Conservation (phyloP, 306 rosid genomes). For the Heteromeles arbutifolia region DNA sequence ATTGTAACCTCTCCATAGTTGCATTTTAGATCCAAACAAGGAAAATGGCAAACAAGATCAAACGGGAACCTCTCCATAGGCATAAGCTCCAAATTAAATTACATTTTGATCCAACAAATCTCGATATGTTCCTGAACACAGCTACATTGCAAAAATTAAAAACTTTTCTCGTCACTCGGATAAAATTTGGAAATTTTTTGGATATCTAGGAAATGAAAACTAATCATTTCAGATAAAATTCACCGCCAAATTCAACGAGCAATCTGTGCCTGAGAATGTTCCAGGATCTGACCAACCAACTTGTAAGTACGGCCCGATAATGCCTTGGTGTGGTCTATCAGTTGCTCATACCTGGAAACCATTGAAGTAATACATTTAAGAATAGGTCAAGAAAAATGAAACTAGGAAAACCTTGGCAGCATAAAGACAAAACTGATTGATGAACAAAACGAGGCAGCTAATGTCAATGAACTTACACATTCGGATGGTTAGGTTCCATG, state of each 20-base stretch:
- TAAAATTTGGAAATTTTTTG: not conserved
- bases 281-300: slow-evolving; percentile 60
- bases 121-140: not conserved
- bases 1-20: not conserved
- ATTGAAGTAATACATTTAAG: not conserved
- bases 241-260: slow-evolving; percentile 33
- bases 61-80: not conserved
- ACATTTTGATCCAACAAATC: not conserved
- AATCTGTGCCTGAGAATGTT: slow-evolving; percentile 59
- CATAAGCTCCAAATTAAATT: not conserved
- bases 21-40: not conserved
- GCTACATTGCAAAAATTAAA: not conserved
- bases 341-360: slow-evolving; percentile 71
- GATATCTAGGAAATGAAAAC: not conserved
- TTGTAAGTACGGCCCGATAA: slow-evolving; percentile 74
- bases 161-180: not conserved
- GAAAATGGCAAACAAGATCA: not conserved
- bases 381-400: not conserved
- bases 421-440: not conserved
- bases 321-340: slow-evolving; percentile 81
- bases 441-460: not conserved
- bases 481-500: slow-evolving; percentile 83
- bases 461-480: slow-evolving; percentile 56
- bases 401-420: not conserved
- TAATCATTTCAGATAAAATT: slow-evolving; percentile 2